These are phyloP conservation scores for Melocanna baccifera DNA, from an alignment of 176 grass and related monocot species.

Conservation along the genomic window DNA sequence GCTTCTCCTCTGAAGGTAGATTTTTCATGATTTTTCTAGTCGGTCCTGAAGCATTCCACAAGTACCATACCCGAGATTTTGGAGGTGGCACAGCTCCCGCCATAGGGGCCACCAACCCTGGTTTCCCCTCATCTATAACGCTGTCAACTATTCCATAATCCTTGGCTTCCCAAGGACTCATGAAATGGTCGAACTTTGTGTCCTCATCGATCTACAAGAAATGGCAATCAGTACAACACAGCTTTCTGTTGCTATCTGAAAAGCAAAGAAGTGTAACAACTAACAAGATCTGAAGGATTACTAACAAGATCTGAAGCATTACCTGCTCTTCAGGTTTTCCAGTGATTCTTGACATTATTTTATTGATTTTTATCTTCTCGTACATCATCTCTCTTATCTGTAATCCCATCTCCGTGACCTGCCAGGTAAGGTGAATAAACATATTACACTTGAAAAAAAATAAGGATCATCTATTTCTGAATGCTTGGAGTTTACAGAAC, in stretches of 20 bases:
- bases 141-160: conserved; percentile 82
- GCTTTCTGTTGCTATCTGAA: neutral
- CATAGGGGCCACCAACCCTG: conserved; percentile 72
- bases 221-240: conserved; percentile 12
- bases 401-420: conserved; percentile 68
- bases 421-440: conserved; percentile 4
- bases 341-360: conserved; percentile 88
- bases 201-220: conserved; percentile 72
- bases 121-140: conserved; percentile 79
- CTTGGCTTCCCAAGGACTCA: conserved; percentile 96
- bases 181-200: conserved; percentile 88
- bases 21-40: conserved; percentile 60
- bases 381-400: conserved; percentile 85
- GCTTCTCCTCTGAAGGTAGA: conserved; percentile 68
- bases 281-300: conserved; percentile 29
- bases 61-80: conserved; percentile 72
- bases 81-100: conserved; percentile 63
- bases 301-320: conserved; percentile 24
- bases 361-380: conserved; percentile 87
- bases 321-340: conserved; percentile 87
- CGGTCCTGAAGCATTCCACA: conserved; percentile 61
- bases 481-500: neutral
- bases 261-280: conserved; percentile 17
- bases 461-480: neutral
- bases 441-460: neutral